Base-by-base conservation (phyloP, 139 green algal species). In the Raphidocelis subcapitata region DNA sequence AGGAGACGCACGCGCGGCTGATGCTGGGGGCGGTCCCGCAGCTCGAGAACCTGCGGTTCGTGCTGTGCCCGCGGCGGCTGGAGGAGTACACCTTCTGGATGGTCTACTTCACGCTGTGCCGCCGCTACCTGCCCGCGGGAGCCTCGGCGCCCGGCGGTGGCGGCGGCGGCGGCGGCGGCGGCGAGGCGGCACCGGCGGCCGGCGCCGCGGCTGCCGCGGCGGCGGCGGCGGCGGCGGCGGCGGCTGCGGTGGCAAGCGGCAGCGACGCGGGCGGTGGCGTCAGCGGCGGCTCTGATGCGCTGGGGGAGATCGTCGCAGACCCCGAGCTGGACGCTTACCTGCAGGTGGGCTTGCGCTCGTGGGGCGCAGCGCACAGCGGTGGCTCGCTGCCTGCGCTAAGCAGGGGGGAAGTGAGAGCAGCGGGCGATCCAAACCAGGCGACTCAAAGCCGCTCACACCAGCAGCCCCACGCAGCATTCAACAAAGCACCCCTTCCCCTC, bases 41-140 rank as follows among this genome's bases (percentile, higher is more conserved):
- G 63, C 81, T 96, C 59, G 83, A 96, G 67, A 84, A 95, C 69
- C 82, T 96, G 76, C 84, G 91, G 28, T 96, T 89, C 51, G 87
- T 92, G 62, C 80, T 96, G 31, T 93, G 86, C 69, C 91, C 90
- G 59, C 59, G 82, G 62, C 83, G 87, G 62, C 93, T 96, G 90
- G 81, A 67, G 5, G 91, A 96, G 31, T 77, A 86, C 60, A 65
- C 83, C 29, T 96, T 96, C 69, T 96, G 91, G 91, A 74, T 86
- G 5, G 81, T 94, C n/a, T 96, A 96, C 74, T 96, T 94, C 65
- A 82, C 67, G 1, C 77, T 94, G 2, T 62, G 62, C 28, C 74
- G 74, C 35, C 47, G 77, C 37, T 63, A 83, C 66, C 73, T 91
- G 5, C 85, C 81, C 1, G 59, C 41, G 35, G n/a, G 31, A 47